Percentiles rank a stretch among this genome's conserved stretches.
phyloP scores from a whole-genome alignment of 2,329 filamentous ascomycete genomes.

The Stachybotrys echinatus region DNA sequence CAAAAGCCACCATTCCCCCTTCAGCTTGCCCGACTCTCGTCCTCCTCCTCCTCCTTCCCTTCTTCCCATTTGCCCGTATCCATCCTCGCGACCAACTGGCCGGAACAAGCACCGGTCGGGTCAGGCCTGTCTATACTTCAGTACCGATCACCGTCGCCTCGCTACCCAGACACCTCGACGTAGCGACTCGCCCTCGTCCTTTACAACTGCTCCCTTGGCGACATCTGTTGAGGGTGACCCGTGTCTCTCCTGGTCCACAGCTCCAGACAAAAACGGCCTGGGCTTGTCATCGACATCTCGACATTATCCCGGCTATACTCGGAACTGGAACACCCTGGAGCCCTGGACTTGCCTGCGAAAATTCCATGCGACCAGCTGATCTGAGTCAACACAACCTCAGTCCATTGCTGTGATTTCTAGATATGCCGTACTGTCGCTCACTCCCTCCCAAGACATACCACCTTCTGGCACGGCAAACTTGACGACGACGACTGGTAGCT shows the following conservation, averaged over 20 bases:
- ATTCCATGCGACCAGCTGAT: background rate
- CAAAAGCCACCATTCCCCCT: background rate
- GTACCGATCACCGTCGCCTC: too few relatives aligned
- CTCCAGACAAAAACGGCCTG: background rate
- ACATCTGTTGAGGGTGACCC: background rate
- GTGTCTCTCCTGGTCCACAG: background rate
- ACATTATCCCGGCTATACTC: background rate
- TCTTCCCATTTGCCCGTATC: too few relatives aligned
- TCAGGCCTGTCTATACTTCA: too few relatives aligned
- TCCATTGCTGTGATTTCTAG: background rate
- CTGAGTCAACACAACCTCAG: background rate
- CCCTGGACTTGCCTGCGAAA: background rate
- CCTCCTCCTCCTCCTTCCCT: background rate
- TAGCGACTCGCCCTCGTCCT: background rate
- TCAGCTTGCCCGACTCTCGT: background rate
- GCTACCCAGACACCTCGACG: too few relatives aligned
- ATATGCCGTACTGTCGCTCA: background rate
- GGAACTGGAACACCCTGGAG: background rate
- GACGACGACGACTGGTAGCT: too few relatives aligned
- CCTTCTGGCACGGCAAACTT: background rate
- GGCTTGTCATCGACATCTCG: background rate
- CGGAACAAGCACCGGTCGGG: too few relatives aligned
- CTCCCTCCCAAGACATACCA: background rate
- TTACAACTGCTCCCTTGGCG: background rate
- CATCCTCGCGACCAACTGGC: too few relatives aligned